phyloP scores from a whole-genome alignment of 2,329 filamentous ascomycete species.

The Chaetomium sp. region DNA sequence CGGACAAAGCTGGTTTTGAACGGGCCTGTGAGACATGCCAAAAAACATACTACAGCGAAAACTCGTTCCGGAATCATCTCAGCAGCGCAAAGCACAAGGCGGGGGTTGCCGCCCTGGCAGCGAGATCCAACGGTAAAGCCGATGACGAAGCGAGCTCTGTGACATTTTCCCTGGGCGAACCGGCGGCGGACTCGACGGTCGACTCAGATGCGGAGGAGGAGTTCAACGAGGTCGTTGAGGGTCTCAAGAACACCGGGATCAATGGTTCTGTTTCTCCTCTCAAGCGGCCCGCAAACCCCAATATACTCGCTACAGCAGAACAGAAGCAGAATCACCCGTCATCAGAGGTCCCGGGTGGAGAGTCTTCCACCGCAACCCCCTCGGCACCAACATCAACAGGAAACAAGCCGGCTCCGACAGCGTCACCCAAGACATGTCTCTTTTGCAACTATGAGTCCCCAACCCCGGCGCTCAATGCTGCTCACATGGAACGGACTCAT shows the following conservation, averaged over 20 bases:
- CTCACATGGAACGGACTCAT: constrained; percentile 88
- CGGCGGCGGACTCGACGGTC: constrained; percentile 42
- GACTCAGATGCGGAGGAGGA: constrained; percentile 67
- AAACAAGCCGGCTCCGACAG: constrained; percentile 28
- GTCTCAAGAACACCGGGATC: constrained; percentile 59
- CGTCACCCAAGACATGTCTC: constrained; percentile 57
- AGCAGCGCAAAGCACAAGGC: constrained; percentile 83
- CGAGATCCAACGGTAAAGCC: constrained; percentile 30
- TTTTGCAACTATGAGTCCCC: constrained; percentile 89
- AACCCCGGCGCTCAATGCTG: constrained; percentile 65
- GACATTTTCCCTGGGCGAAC: constrained; percentile 84
- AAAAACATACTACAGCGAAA: constrained; percentile 94
- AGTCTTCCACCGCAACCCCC: constrained; percentile 18
- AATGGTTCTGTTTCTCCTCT: constrained; percentile 43
- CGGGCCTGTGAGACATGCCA: constrained; percentile 74
- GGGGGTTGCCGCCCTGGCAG: constrained; percentile 48
- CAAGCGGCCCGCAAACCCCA: constrained; percentile 48
- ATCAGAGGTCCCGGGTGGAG: constrained; percentile 32
- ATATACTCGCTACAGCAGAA: constrained; percentile 34
- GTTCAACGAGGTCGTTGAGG: constrained; percentile 70
- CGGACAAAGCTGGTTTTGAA: constrained; percentile 83
- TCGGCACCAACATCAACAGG: constrained; percentile 24
- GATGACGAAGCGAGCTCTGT: constrained; percentile 73
- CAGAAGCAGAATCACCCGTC: constrained; percentile 42
- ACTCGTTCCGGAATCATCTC: constrained; percentile 89